phyloP scores from a whole-genome alignment of 208 protist genomes.

The Tritrichomonas foetus region DNA sequence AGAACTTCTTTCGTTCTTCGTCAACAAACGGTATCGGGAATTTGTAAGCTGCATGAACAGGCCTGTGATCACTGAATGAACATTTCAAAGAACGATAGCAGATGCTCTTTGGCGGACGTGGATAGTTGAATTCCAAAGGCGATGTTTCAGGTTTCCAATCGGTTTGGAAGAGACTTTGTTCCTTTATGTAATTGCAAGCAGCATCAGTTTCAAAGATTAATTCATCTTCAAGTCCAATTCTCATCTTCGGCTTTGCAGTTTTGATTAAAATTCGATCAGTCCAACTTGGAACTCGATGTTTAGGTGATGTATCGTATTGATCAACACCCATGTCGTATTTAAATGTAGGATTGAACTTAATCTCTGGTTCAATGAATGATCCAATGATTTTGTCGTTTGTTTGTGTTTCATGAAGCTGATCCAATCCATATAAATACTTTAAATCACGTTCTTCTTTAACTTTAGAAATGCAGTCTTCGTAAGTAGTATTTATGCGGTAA shows the following conservation, averaged over 20 bases:
- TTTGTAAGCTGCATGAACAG: neutral
- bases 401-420: neutral
- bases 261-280: conserved; percentile 48
- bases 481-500: conserved; percentile 47
- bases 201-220: neutral
- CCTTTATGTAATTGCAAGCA: neutral
- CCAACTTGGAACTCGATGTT: conserved; percentile 50
- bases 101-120: neutral
- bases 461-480: neutral
- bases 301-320: conserved; percentile 46
- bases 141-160: neutral
- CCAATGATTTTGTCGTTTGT: neutral
- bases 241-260: neutral
- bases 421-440: neutral
- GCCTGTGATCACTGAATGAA: neutral
- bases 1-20: neutral
- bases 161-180: neutral
- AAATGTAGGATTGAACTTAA: conserved; percentile 55
- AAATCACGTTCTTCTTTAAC: neutral
- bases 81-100: neutral
- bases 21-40: neutral
- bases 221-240: neutral
- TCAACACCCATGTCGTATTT: conserved; percentile 50
- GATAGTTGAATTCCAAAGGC: neutral
- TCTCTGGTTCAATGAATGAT: conserved; percentile 44